phyloP scores from a whole-genome alignment of 148 eudicot genomes.

The Nepenthes mirabilis region DNA sequence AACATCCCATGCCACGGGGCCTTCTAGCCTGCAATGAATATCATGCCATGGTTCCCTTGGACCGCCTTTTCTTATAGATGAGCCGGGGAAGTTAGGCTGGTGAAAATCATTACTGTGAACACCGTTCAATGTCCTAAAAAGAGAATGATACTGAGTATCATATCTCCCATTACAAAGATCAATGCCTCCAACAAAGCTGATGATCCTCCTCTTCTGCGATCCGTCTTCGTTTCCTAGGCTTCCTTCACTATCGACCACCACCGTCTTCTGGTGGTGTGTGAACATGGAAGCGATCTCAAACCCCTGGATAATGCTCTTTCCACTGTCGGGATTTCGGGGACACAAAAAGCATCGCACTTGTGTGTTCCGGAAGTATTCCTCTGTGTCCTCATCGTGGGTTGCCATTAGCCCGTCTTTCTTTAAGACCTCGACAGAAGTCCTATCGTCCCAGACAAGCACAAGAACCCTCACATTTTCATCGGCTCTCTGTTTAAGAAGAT shows the following conservation, averaged over 20 bases:
- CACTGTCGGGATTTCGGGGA: conserved; percentile 44
- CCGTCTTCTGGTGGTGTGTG: conserved; percentile 80
- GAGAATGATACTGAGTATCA: conserved; percentile 53
- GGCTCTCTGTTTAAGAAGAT: conserved; percentile 49
- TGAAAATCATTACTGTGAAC: conserved; percentile 58
- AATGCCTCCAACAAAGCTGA: conserved; percentile 71
- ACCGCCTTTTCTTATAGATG: conserved; percentile 63
- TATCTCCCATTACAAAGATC: conserved; percentile 87
- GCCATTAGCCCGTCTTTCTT: conserved; percentile 64
- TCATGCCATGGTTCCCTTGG: conserved; percentile 98
- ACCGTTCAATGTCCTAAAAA: conserved; percentile 40
- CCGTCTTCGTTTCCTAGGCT: background rate
- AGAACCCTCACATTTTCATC: conserved; percentile 46
- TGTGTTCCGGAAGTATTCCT: conserved; percentile 37
- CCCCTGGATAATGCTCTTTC: conserved; percentile 45
- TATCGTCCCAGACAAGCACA: conserved; percentile 79
- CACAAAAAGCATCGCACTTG: conserved; percentile 50
- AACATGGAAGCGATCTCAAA: conserved; percentile 41
- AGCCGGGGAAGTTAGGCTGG: conserved; percentile 64
- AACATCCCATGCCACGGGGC: conserved; percentile 86
- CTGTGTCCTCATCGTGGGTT: conserved; percentile 70
- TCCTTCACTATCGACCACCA: conserved; percentile 42
- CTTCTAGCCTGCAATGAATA: conserved; percentile 66
- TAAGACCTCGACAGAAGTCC: conserved; percentile 42
- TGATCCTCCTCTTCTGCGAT: conserved; percentile 31